Conservation (phyloP, 2,329 filamentous ascomycete genomes). For the Neophaeococcomyces mojaviensis region DNA sequence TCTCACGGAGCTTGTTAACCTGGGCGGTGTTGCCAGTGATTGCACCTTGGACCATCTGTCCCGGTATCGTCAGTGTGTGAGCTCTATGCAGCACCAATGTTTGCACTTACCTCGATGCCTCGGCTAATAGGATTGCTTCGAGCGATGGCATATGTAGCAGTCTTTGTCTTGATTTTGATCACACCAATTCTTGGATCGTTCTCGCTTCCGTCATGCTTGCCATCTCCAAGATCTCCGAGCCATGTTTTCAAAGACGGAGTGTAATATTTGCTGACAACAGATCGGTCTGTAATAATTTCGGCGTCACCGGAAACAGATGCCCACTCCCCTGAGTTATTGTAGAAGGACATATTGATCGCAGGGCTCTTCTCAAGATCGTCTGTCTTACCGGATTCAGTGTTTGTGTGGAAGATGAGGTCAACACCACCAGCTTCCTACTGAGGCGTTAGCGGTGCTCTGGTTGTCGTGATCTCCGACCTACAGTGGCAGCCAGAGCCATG, state of each 20-base stretch:
- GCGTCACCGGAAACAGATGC: slow-evolving; percentile 74
- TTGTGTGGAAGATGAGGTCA: slow-evolving; percentile 84
- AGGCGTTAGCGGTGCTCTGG: background rate
- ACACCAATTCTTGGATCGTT: slow-evolving; percentile 75
- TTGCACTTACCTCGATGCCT: slow-evolving; percentile 45
- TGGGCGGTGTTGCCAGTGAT: slow-evolving; percentile 63
- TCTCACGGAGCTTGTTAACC: slow-evolving; percentile 69
- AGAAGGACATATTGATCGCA: slow-evolving; percentile 74
- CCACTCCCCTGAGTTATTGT: slow-evolving; percentile 72
- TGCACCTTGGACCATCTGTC: slow-evolving; percentile 61
- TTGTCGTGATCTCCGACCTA: slow-evolving; percentile 31
- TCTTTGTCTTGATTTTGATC: slow-evolving; percentile 66
- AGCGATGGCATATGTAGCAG: slow-evolving; percentile 63
- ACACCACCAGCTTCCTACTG: slow-evolving; percentile 65
- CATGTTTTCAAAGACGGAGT: slow-evolving; percentile 67
- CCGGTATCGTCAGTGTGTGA: background rate
- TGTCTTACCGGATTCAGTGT: slow-evolving; percentile 83
- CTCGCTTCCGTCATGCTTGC: slow-evolving; percentile 71
- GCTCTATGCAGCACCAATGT: background rate
- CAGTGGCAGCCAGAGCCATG: slow-evolving; percentile 77
- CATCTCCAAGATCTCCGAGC: slow-evolving; percentile 79
- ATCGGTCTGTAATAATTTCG: slow-evolving; percentile 60
- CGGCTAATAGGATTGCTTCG: slow-evolving; percentile 57
- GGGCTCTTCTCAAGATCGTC: slow-evolving; percentile 66
- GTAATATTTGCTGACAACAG: slow-evolving; percentile 67